These are phyloP conservation scores for Candida incommunis DNA, from an alignment of 805 yeast genomes.

Conservation along the genomic window DNA sequence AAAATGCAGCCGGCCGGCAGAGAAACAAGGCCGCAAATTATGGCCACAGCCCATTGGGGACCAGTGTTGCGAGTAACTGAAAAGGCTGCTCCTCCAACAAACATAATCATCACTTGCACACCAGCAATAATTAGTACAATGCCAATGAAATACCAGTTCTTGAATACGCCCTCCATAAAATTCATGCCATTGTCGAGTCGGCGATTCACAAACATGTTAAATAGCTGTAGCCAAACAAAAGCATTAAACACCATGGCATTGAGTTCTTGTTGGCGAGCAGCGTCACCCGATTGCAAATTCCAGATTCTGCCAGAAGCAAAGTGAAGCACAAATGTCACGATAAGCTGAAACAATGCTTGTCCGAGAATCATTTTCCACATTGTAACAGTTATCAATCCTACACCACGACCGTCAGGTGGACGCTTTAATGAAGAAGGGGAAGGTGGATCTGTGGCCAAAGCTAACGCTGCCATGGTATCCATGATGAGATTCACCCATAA, in stretches of 20 bases:
- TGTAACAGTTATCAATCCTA: constrained; percentile 70
- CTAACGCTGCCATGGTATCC: constrained; percentile 97
- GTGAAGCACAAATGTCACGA: constrained; percentile 66
- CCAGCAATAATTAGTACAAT: constrained; percentile 68
- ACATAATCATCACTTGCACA: constrained; percentile 82
- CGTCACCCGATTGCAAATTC: constrained; percentile 14
- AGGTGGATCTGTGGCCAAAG: constrained; percentile 95
- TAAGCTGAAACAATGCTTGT: constrained; percentile 66
- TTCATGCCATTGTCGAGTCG: constrained; percentile 76
- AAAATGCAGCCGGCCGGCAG: constrained; percentile 68
- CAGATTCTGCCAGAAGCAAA: constrained; percentile 62
- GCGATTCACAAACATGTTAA: constrained; percentile 82
- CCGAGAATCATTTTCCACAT: constrained; percentile 99
- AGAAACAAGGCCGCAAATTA: constrained; percentile 66
- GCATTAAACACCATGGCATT: constrained; percentile 86
- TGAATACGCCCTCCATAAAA: constrained; percentile 66
- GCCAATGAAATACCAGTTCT: constrained; percentile 68
- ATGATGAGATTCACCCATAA: constrained; percentile 95
- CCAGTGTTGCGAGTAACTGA: constrained; percentile 67
- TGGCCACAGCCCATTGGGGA: constrained; percentile 80
- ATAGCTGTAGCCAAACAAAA: constrained; percentile 96
- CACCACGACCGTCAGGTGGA: constrained; percentile 70
- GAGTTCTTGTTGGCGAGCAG: constrained; percentile 42
- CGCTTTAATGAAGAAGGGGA: constrained; percentile 65
- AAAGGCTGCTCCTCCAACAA: constrained; percentile 94